Conservation (phyloP, 2,329 filamentous ascomycete species). For the Aspergillus udagawae region DNA sequence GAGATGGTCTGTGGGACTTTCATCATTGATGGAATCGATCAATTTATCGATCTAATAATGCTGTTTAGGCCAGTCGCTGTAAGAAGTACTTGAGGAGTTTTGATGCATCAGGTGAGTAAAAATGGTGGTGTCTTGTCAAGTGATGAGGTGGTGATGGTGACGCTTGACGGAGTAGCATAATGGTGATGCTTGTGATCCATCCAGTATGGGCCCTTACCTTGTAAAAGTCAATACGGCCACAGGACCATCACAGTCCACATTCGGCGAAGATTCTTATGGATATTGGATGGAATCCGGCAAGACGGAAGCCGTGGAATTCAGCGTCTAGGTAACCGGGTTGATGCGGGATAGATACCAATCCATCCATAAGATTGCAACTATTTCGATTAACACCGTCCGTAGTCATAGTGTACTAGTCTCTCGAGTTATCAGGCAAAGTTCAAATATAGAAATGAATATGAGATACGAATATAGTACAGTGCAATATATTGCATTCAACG, state of each 20-base stretch:
- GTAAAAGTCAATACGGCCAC: neutral
- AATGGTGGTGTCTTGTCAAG: neutral
- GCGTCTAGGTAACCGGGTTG: neutral
- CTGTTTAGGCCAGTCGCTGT: neutral
- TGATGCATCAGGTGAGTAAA: neutral
- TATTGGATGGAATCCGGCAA: slow-evolving; percentile 1
- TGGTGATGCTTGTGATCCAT: neutral
- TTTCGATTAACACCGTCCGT: neutral
- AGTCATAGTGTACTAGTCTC: neutral
- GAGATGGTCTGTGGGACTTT: neutral
- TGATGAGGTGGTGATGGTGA: neutral
- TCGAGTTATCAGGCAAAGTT: neutral
- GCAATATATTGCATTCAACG: neutral
- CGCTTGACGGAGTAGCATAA: neutral
- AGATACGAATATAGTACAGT: neutral
- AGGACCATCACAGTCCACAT: neutral
- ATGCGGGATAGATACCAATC: slow-evolving; percentile 4
- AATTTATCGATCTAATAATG: neutral
- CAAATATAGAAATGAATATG: neutral
- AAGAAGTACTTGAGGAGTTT: too few species aligned
- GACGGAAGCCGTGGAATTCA: slow-evolving; percentile 3
- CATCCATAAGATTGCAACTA: slow-evolving; percentile 4
- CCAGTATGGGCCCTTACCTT: neutral
- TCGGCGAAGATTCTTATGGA: neutral
- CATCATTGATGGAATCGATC: neutral